Percentiles rank a stretch among this genome's conserved stretches.
phyloP scores from a whole-genome alignment of 331 rosid species.

The Quercus phellos region DNA sequence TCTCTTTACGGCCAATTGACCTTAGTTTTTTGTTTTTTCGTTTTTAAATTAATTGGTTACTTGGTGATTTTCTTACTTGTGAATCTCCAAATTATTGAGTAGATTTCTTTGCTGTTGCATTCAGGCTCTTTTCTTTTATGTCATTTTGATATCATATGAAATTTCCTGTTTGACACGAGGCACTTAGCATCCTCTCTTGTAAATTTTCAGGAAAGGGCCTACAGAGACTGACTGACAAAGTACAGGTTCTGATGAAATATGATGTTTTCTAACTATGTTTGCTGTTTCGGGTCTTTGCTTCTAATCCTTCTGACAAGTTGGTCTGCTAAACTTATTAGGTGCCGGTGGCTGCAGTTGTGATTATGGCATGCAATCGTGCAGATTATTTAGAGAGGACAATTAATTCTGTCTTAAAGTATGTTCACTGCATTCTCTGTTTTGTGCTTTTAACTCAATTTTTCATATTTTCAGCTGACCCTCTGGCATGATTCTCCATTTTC shows the following conservation, averaged over 20 bases:
- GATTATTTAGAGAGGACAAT: slow-evolving; percentile 89
- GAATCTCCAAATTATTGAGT: not conserved
- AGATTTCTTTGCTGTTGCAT: not conserved
- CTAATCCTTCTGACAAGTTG: slow-evolving; percentile 15
- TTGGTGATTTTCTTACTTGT: not conserved
- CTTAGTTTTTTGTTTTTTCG: not conserved
- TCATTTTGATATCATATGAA: not conserved
- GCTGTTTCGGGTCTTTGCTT: slow-evolving; percentile 16
- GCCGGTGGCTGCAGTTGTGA: slow-evolving; percentile 96
- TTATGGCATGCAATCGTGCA: slow-evolving; percentile 98
- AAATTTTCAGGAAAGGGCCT: slow-evolving; percentile 69
- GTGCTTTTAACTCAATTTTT: slow-evolving; percentile 11
- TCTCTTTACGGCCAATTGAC: not conserved
- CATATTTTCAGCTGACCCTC: slow-evolving; percentile 19
- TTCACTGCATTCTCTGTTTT: slow-evolving; percentile 8
- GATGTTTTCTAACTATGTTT: slow-evolving; percentile 17
- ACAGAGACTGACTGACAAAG: slow-evolving; percentile 55
- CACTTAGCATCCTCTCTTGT: slow-evolving; percentile 26
- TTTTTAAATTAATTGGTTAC: not conserved
- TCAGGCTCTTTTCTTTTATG: not conserved
- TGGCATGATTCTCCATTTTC: slow-evolving; percentile 27
- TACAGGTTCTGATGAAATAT: slow-evolving; percentile 48
- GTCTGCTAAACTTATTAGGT: slow-evolving; percentile 45
- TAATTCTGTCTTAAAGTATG: slow-evolving; percentile 72
- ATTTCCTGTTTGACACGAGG: slow-evolving; percentile 12